Conservation (phyloP, 2,329 filamentous ascomycete species). For the Stemphylium vesicarium region DNA sequence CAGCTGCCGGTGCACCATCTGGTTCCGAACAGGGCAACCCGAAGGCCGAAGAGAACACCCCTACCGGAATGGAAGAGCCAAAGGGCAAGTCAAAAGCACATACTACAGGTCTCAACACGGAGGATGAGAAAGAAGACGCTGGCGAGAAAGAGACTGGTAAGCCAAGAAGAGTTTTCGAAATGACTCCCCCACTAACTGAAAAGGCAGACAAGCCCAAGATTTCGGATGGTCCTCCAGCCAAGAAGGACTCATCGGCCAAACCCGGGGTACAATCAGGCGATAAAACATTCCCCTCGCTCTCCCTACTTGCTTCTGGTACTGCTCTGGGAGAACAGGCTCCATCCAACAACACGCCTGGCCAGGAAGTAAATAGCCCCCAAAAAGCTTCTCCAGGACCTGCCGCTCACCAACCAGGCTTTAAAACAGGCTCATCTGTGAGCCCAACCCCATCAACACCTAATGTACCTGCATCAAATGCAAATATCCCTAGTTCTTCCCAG, state of each 20-base stretch:
- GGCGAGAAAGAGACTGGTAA: slow-evolving; percentile 12
- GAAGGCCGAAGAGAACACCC: neutral
- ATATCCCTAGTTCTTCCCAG: neutral
- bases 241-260: neutral
- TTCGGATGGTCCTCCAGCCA: neutral
- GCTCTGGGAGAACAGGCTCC: neutral
- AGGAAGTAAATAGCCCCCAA: slow-evolving; percentile 6
- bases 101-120: neutral
- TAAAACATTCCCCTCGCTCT: slow-evolving; percentile 1
- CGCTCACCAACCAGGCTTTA: slow-evolving; percentile 3
- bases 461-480: neutral
- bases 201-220: slow-evolving; percentile 17
- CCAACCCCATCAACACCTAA: neutral
- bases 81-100: slow-evolving; percentile 7
- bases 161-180: slow-evolving; percentile 13
- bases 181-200: slow-evolving; percentile 21
- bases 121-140: neutral
- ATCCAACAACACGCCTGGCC: slow-evolving; percentile 7
- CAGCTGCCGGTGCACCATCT: neutral
- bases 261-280: slow-evolving; percentile 10
- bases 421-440: neutral
- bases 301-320: neutral
- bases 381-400: neutral
- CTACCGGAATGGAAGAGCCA: neutral
- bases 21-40: neutral